These are phyloP conservation scores for Nannochloropsis gaditana DNA, from an alignment of 108 stramenopile species.

Conservation along the genomic window DNA sequence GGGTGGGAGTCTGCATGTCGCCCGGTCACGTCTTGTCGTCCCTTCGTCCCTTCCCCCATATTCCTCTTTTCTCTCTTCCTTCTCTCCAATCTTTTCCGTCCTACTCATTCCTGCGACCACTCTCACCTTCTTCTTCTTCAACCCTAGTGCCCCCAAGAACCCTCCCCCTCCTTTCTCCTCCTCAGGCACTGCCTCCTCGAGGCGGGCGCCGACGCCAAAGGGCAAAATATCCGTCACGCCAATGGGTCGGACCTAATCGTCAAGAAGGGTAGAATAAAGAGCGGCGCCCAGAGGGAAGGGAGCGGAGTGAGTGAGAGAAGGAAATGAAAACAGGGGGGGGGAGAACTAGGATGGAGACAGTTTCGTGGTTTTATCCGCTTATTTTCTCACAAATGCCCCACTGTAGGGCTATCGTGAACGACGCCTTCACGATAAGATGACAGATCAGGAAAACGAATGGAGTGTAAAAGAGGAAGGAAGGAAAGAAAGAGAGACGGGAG, in stretches of 20 bases:
- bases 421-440: too few species aligned
- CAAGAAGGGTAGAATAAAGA: not conserved
- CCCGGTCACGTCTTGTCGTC: not conserved
- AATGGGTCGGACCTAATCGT: not conserved
- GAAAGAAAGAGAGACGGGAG: not conserved
- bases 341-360: too few species aligned
- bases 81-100: not conserved
- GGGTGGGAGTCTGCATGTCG: not conserved
- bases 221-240: not conserved
- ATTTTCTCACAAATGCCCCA: too few species aligned
- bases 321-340: conserved; percentile 86
- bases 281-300: not conserved
- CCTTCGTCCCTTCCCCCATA: not conserved
- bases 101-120: not conserved
- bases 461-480: too few species aligned
- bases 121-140: not conserved
- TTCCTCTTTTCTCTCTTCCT: not conserved
- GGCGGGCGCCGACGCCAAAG: not conserved
- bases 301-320: conserved; percentile 41
- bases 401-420: too few species aligned
- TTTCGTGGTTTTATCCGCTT: too few species aligned
- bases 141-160: not conserved
- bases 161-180: not conserved
- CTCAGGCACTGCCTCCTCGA: not conserved
- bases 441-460: too few species aligned